A percentile compares a stretch with the other conserved stretches of the same genome.
Conservation (phyloP, 495 filamentous ascomycete species). For the Wilcoxina mikolae region DNA sequence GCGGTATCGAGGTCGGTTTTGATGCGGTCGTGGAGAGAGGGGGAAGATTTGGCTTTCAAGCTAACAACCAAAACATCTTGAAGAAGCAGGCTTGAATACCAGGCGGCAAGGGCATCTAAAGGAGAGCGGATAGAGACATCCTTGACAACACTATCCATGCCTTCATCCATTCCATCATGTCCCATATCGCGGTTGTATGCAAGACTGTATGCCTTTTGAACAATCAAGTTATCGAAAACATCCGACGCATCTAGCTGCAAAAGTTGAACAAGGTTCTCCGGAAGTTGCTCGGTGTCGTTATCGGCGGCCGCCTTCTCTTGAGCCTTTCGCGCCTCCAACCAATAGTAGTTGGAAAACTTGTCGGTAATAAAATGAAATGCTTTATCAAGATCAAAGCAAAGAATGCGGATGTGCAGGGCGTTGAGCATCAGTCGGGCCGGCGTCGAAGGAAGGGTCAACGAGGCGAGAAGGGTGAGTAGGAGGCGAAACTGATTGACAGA, state of each 20-base stretch:
- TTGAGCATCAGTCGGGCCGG: conserved; percentile 81
- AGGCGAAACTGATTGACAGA: conserved; percentile 80
- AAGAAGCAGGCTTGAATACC: conserved; percentile 70
- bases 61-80: conserved; percentile 52
- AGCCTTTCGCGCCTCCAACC: conserved; percentile 60
- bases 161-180: conserved; percentile 45
- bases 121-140: conserved; percentile 76
- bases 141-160: conserved; percentile 71
- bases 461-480: conserved; percentile 74
- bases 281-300: conserved; percentile 50
- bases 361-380: conserved; percentile 49
- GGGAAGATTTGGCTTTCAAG: conserved; percentile 36
- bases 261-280: conserved; percentile 57
- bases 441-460: conserved; percentile 71
- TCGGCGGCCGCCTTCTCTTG: conserved; percentile 34
- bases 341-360: conserved; percentile 56
- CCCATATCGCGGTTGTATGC: conserved; percentile 72
- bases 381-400: conserved; percentile 62
- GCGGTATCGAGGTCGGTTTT: conserved; percentile 51
- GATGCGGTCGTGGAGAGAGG: conserved; percentile 27
- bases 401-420: conserved; percentile 74
- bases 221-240: conserved; percentile 58
- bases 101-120: conserved; percentile 77
- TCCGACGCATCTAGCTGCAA: conserved; percentile 63
- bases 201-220: conserved; percentile 79